Conservation (phyloP, 2,329 filamentous ascomycete species). For the Aspergillus sp. region DNA sequence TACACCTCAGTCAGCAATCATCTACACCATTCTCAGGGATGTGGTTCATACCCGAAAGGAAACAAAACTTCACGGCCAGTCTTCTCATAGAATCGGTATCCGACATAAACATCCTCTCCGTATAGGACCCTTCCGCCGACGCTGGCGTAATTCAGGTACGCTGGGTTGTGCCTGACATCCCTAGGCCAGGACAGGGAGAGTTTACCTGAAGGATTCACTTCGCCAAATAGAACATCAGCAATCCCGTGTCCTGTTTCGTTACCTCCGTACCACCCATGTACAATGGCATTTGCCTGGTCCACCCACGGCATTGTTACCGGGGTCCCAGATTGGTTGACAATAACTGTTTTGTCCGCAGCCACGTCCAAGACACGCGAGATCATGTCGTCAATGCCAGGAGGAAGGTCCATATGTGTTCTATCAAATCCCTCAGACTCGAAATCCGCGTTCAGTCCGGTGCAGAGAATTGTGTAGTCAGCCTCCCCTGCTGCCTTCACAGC, state of each 20-base stretch:
- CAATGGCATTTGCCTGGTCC: slow-evolving; percentile 50
- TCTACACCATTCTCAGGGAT: not conserved
- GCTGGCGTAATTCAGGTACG: slow-evolving; percentile 69
- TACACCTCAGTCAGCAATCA: not conserved
- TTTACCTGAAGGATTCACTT: slow-evolving; percentile 70
- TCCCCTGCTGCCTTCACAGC: slow-evolving; percentile 66
- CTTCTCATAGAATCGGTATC: slow-evolving; percentile 76
- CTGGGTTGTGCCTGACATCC: slow-evolving; percentile 65
- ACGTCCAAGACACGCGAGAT: slow-evolving; percentile 63
- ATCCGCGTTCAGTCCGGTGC: slow-evolving; percentile 55
- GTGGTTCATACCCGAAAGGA: slow-evolving; percentile 56
- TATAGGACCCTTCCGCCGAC: slow-evolving; percentile 71
- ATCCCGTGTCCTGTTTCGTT: slow-evolving; percentile 81
- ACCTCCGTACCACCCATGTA: slow-evolving; percentile 80
- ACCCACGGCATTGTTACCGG: slow-evolving; percentile 54
- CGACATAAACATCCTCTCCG: slow-evolving; percentile 75
- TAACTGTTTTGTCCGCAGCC: slow-evolving; percentile 63
- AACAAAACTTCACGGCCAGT: slow-evolving; percentile 64
- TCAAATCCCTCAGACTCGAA: slow-evolving; percentile 61
- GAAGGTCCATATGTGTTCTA: slow-evolving; percentile 55
- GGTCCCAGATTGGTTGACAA: slow-evolving; percentile 75
- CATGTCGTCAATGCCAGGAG: slow-evolving; percentile 52
- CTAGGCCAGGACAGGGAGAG: slow-evolving; percentile 70
- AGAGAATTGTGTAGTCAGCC: slow-evolving; percentile 72
- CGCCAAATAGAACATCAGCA: slow-evolving; percentile 71